phyloP scores from a whole-genome alignment of 2,329 filamentous ascomycete species.

The Tolypocladium endophyticum region DNA sequence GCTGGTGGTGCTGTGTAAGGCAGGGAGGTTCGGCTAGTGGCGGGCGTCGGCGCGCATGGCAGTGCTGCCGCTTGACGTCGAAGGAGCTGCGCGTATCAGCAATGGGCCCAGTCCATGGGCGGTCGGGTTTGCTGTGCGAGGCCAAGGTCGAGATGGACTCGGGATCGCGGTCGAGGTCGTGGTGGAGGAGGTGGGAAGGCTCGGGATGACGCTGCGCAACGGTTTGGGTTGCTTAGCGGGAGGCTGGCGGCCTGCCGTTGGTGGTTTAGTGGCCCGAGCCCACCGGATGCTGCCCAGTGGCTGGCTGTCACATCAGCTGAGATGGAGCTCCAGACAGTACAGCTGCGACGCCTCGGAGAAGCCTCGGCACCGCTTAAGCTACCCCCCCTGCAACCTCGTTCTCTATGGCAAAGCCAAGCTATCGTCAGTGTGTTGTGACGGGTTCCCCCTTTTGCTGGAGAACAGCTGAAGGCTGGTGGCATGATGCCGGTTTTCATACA shows the following conservation, averaged over 20 bases:
- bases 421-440: not conserved
- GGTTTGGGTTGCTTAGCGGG: not conserved
- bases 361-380: not conserved
- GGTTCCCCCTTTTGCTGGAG: not conserved
- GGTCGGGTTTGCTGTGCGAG: not conserved
- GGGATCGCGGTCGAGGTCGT: constrained; percentile 1
- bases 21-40: not conserved
- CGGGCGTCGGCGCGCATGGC: constrained; percentile 10
- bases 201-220: not conserved
- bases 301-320: not conserved
- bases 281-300: not conserved
- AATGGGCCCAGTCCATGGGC: constrained; percentile 3
- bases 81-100: constrained; percentile 5
- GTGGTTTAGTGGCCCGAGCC: not conserved
- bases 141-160: not conserved
- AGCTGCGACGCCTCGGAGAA: not conserved
- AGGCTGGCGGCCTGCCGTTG: not conserved
- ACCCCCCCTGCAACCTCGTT: not conserved
- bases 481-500: not conserved
- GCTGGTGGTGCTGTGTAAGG: not conserved
- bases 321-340: not conserved
- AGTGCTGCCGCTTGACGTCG: constrained; percentile 1
- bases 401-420: not conserved
- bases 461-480: not conserved
- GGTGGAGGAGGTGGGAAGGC: not conserved